A percentile compares a stretch with the other conserved stretches of the same genome.
These are phyloP conservation scores for Paracorniculantispora psalliotae DNA, from an alignment of 2,329 filamentous ascomycete species.

Conservation along the genomic window DNA sequence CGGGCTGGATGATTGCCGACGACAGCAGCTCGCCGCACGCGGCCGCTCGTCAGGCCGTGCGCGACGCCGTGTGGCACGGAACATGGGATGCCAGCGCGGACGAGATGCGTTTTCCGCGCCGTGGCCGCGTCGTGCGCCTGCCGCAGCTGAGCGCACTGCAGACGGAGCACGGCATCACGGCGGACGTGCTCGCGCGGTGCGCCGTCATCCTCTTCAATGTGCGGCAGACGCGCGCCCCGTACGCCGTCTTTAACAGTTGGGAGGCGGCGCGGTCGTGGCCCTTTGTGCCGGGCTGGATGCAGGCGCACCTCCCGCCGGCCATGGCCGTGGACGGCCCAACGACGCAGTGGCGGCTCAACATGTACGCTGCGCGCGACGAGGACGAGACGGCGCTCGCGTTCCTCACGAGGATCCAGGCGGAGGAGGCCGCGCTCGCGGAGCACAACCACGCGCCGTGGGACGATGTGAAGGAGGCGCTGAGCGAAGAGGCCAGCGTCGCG, in stretches of 20 bases:
- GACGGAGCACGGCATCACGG: constrained; percentile 19
- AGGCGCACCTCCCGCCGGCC: constrained; percentile 28
- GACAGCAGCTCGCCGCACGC: constrained; percentile 21
- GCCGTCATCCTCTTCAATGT: constrained; percentile 31
- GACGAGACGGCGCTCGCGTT: constrained; percentile 26
- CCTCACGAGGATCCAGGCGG: constrained; percentile 22
- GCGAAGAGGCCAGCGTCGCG: constrained; percentile 29
- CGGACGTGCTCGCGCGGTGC: constrained; percentile 27
- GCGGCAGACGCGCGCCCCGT: constrained; percentile 25
- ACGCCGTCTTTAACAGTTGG: constrained; percentile 31
- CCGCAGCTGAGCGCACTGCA: constrained; percentile 22
- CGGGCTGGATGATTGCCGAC: constrained; percentile 30
- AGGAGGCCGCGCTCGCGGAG: constrained; percentile 22
- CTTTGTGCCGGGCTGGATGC: constrained; percentile 32
- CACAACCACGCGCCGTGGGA: constrained; percentile 33
- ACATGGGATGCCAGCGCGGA: constrained; percentile 28
- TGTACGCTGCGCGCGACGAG: constrained; percentile 23
- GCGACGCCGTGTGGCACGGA: constrained; percentile 17
- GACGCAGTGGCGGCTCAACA: constrained; percentile 31
- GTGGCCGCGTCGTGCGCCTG: constrained; percentile 26
- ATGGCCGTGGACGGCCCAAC: constrained; percentile 35
- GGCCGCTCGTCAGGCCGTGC: not conserved
- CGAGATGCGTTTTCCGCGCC: constrained; percentile 27
- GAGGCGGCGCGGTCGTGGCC: constrained; percentile 33
- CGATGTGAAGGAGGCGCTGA: constrained; percentile 25